Base-by-base conservation (phyloP, 2,329 filamentous ascomycete genomes). In the Dactylella cylindrospora region DNA sequence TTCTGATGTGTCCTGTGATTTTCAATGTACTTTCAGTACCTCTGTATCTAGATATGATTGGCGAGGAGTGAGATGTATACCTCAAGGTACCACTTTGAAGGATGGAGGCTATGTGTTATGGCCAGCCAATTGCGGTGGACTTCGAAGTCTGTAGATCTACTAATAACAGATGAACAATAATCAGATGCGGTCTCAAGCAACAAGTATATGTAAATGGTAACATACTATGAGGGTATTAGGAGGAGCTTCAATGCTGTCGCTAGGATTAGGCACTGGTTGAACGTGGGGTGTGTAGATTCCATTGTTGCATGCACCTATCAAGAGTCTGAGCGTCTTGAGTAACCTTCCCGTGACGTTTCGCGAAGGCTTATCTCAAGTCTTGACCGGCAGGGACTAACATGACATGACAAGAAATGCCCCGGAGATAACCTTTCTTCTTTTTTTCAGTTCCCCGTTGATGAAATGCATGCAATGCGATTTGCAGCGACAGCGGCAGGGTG, bases 61-160 rank as follows among this genome's bases (percentile, higher is more conserved):
- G 26, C 26, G 36, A 20, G 5, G 26, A 22, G 4, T 9, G 19
- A 20, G 33, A 26, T 51, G 59, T 72, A 61, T 71, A 84, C 82
- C 75, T 98, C 93, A 71, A 85, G 90, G 75, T 98, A 98, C 93
- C 93, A 98, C 68, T 94, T 79, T 73, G 86, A 83, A 44, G 90
- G 75, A 2, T 91, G 88, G 15, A 97, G 79, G 64, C 87, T 95
- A 74, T 95, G 80, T 3, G 93, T 97, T 68, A 97, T 89, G 66
- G 93, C 93, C 32, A 98, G 83, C 93, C 93, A 98, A 77, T 98
- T 98, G 67, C 93, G 85, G 75, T 98, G 93, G 51, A 98, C 93
- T 74, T 98, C 93, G 70, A 98, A 98, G 74, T 98, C 93, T 68
- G 93, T 98, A 4, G 93, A 98, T 79, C 95, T 96, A 78, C 90